Base-by-base conservation (phyloP, 495 filamentous ascomycete species). In the Parachaetomium inaequale region DNA sequence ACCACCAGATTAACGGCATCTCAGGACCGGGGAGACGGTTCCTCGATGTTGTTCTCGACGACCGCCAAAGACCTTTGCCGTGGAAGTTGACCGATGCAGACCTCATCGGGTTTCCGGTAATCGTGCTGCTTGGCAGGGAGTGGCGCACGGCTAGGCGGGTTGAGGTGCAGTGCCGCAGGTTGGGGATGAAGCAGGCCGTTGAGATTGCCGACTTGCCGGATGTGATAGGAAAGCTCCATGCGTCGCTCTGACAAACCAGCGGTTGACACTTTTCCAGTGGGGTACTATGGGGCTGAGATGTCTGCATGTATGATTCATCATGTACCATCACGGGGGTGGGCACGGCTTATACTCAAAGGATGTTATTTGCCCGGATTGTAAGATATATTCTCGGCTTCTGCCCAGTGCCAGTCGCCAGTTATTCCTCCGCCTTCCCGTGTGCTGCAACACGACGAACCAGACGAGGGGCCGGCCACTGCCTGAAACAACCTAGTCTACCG, bases 61-160 rank as follows among this genome's bases (percentile, higher is more conserved):
- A 97, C 70, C 84, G 93, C 17, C 67, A 80, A 36, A 84, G 81
- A 65, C 74, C 82, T 7, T 74, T 93, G 50, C 84, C 85, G 17
- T 96, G 90, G 90, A 96, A 93, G 70, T 75, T 98, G 58, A 84
- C 80, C 3, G 93, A 98, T 74, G 93, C 93, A 3, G 92, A 96
- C 70, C 67, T 94, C 55, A 83, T 96, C 62, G 93, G 93, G 14
- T 96, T 92, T 72, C 93, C 93, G 0, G 74, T 98, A 15, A 81
- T 95, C 25, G 75, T 95, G 2, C 77, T 95, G 17, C 76, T 96
- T 38, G 93, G 93, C 4, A 87, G 83, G 63, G 79, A 76, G 19
- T 96, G 93, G 92, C 81, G 72, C 65, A 78, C 81, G 23, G 78
- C 83, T 7, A 77, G 78, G 52, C 76, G 78, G 23, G 80, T 87